These are phyloP conservation scores for Aethionema arabicum DNA, from an alignment of 345 rosid genomes.

Conservation along the genomic window DNA sequence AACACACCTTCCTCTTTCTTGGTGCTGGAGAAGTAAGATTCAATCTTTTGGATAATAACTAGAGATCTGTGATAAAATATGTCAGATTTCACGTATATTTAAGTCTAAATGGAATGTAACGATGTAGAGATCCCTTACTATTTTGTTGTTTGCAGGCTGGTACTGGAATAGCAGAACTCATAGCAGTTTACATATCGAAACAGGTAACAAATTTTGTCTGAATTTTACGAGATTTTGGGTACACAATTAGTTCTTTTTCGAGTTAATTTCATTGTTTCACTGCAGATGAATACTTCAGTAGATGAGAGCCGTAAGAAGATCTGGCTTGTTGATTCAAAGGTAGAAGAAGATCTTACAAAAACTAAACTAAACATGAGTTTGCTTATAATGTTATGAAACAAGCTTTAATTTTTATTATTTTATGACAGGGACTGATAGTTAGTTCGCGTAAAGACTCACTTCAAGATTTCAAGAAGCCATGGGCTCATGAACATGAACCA, in stretches of 20 bases:
- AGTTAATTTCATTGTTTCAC: slow-evolving; percentile 9
- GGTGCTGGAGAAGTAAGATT: slow-evolving; percentile 93
- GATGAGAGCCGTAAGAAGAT: slow-evolving; percentile 90
- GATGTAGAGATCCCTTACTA: not conserved
- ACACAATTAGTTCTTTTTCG: not conserved
- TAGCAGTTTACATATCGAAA: slow-evolving; percentile 88
- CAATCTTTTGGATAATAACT: not conserved
- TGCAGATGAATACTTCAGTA: slow-evolving; percentile 60
- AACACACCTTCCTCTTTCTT: slow-evolving; percentile 83
- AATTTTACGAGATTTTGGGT: not conserved
- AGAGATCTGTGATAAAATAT: not conserved
- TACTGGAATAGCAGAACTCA: slow-evolving; percentile 95
- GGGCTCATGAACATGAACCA: slow-evolving; percentile 96
- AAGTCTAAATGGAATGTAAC: no score
- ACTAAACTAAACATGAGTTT: not conserved
- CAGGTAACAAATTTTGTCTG: slow-evolving; percentile 49
- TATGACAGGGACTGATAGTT: slow-evolving; percentile 77
- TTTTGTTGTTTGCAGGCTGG: slow-evolving; percentile 69
- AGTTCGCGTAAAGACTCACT: slow-evolving; percentile 77
- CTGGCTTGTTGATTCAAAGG: slow-evolving; percentile 99
- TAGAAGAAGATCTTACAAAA: slow-evolving; percentile 20
- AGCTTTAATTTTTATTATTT: slow-evolving; percentile 13
- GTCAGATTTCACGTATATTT: not conserved
- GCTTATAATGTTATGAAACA: not conserved
- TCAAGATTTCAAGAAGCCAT: slow-evolving; percentile 91